Conservation (phyloP, 2,329 filamentous ascomycete species). For the Phoma herbarum region DNA sequence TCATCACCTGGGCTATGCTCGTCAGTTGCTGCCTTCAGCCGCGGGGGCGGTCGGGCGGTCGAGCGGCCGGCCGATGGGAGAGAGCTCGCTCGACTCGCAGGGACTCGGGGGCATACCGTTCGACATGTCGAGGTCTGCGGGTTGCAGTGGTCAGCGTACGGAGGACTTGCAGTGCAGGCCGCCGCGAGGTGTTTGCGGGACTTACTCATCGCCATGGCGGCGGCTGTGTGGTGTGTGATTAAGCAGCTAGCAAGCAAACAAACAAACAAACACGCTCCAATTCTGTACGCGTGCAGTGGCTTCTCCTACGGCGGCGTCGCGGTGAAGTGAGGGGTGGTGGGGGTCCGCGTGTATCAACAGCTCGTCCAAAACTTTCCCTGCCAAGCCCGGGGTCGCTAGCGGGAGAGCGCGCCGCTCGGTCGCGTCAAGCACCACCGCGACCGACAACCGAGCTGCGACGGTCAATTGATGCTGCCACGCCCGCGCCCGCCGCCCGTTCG, state of each 20-base stretch:
- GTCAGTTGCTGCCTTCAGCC: constrained; percentile 32
- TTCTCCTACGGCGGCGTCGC: neutral
- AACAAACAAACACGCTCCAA: constrained; percentile 12
- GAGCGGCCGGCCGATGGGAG: too few species aligned
- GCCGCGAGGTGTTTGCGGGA: constrained; percentile 20
- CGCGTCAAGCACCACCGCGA: constrained; percentile 10
- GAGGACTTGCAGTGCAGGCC: too few species aligned
- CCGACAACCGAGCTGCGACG: neutral
- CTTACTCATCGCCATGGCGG: constrained; percentile 54
- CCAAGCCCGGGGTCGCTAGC: constrained; percentile 11
- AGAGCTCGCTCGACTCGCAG: constrained; percentile 1
- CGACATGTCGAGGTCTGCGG: constrained; percentile 79
- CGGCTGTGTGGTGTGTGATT: constrained; percentile 10
- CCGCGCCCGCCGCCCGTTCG: neutral
- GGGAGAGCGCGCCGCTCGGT: constrained; percentile 10
- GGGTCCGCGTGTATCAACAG: constrained; percentile 35
- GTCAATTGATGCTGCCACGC: constrained; percentile 2
- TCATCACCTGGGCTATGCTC: constrained; percentile 75
- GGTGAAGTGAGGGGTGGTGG: constrained; percentile 36
- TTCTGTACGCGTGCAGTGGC: constrained; percentile 13
- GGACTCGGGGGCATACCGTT: constrained; percentile 68
- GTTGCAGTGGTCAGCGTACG: constrained; percentile 37
- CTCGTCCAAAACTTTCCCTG: constrained; percentile 41
- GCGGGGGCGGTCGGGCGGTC: neutral
- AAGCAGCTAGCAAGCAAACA: too few species aligned